Evolutionary conservation across 2,329 filamentous ascomycete species (phyloP), one percentile per base, ranked within the genome.

Genomic region (Trichoderma arundinaceum): DNA sequence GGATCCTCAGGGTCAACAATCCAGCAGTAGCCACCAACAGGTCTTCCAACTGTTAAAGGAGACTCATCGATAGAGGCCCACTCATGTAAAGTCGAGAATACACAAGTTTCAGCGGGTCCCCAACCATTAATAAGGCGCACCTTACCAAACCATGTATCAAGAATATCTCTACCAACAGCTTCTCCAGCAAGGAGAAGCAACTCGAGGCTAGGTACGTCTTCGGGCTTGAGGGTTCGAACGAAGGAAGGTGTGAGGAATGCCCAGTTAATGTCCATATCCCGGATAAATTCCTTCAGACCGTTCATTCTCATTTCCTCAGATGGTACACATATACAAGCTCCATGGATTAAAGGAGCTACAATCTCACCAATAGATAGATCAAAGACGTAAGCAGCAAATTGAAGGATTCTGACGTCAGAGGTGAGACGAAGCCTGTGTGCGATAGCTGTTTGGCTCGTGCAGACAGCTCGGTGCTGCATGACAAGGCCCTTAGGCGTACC

Each of bases 401-500:
- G 68, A 7, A 68, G 59, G 7, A 66, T 60, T 15, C 61, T 44
- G 3, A 59, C 32, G 13, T 54, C 10, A 0, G 33, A 9, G 1
- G 48, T 60, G 4, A 64, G 38, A 19, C 54, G 22, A 7, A 67
- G 46, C 19, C 61, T 60, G 13, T 44, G 38, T 1, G 46, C 61
- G 3, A 65, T 60, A 9, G 46, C 56, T 28, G 19, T 54, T 35
- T 65, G 53, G 35, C 65, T 65, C 1, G 2, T 46, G 17, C 49
- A 69, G 63, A 44, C 64, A 10, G 52, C 19, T 1, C 61, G 62
- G 41, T 70, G 57, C 1, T 33, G 32, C 13, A 68, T 49, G 1
- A 67, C 56, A 1, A 66, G 80, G n/a, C 83, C 84, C 71, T 87
- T 87, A 0, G 84, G 84, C 7, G 75, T 76, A 6, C 84, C 84